Evolutionary conservation across 208 protist species (phyloP), one percentile per base, ranked within the genome.

Genomic region (Trypanosoma melophagium): DNA sequence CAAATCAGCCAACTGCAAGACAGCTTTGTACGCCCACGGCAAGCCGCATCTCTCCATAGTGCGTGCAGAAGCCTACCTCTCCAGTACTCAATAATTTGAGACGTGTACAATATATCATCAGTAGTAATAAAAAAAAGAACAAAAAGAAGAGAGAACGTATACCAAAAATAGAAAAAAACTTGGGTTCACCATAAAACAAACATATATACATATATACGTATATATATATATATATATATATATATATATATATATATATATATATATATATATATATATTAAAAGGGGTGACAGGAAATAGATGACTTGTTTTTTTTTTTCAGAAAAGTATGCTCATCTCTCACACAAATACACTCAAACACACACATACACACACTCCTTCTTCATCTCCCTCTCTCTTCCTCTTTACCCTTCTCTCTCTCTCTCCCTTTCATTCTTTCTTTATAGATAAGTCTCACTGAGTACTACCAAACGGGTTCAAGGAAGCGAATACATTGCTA

Each of bases 401-500:
- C n/a, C n/a, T n/a, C n/a, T n/a, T n/a, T n/a, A n/a, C n/a, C n/a
- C n/a, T n/a, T 35, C 5, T 35, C 28, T 35, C 28, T 35, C 5
- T 35, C 28, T 35, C 5, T 35, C 28, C 5, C 28, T 35, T 35
- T 35, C n/a, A n/a, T n/a, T 35, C 5, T 35, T 35, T 35, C 5
- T 35, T 35, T 35, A 54, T 31, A 45, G 16, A 50, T 7, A 31
- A 70, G 7, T 31, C 13, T 35, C 25, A 60, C 10, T 50, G 7
- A 19, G 17, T 57, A 21, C 25, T 35, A 45, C 25, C 54, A 75
- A 81, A 84, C 1, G 79, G 71, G 35, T 81, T 65, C 42, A 81
- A 60, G 8, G 60, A 70, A n/a, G 79, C 75, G 71, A 81, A 84
- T 25, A 61, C 52, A 54, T 65, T 70, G 52, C 64, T 31, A 40